These are phyloP conservation scores for Pyrenophora teres DNA, from an alignment of 2,329 filamentous ascomycete genomes.

Conservation along the genomic window DNA sequence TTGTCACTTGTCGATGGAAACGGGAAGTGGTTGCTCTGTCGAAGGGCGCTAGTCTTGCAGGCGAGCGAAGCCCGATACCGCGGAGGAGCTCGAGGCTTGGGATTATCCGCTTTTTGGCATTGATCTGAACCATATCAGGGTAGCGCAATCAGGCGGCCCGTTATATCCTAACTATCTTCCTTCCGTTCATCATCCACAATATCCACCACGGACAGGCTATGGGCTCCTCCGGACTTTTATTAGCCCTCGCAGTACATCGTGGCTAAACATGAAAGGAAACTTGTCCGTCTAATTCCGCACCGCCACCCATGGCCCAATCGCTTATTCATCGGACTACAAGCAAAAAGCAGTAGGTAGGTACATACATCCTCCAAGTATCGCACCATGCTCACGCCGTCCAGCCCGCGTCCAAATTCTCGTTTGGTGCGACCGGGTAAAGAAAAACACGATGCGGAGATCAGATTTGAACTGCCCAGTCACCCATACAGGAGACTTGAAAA, in stretches of 20 bases:
- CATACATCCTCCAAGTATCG: background rate
- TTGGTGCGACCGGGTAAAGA: conserved; percentile 8
- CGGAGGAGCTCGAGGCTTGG: background rate
- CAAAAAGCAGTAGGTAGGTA: conserved; percentile 5
- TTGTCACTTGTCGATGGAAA: conserved; percentile 5
- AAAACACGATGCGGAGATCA: background rate
- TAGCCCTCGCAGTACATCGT: background rate
- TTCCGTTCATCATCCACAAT: conserved; percentile 1
- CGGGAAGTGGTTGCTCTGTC: background rate
- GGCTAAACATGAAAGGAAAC: background rate
- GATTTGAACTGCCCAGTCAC: background rate
- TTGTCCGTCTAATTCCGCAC: background rate
- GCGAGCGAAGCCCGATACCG: conserved; percentile 3
- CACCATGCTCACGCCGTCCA: background rate
- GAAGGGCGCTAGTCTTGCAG: conserved; percentile 4
- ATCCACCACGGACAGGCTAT: background rate
- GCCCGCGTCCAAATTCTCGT: background rate
- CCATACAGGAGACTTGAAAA: background rate
- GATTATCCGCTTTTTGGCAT: conserved; percentile 8
- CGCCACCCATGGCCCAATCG: background rate
- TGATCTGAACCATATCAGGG: background rate
- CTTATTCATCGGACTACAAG: conserved; percentile 3
- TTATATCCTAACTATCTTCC: background rate
- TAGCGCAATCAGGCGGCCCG: conserved; percentile 9
- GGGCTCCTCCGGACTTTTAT: background rate